Evolutionary conservation across 106 monocot species (phyloP).

Genomic region (Triglochin maritima): DNA sequence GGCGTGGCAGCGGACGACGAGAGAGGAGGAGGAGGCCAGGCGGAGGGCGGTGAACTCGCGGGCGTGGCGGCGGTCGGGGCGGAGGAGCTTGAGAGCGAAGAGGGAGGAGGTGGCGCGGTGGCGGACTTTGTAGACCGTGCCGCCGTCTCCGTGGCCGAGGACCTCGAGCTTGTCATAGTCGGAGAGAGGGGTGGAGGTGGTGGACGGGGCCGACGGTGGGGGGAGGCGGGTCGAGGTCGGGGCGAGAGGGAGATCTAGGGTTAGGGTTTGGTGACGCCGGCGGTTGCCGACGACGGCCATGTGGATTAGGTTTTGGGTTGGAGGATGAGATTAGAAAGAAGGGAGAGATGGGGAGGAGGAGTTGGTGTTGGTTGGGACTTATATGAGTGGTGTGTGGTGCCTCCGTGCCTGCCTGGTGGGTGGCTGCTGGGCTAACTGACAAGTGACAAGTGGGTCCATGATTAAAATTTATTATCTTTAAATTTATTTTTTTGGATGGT

Average conservation of each 20-base stretch:
- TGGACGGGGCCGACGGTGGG: slow-evolving; percentile 3
- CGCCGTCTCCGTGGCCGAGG: slow-evolving; percentile 82
- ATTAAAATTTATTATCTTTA: too few species aligned
- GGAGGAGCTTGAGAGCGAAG: slow-evolving; percentile 66
- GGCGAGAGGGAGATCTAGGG: neutral
- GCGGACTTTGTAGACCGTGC: slow-evolving; percentile 78
- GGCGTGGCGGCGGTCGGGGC: slow-evolving; percentile 12
- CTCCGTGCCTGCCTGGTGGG: too few species aligned
- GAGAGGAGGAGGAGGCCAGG: slow-evolving; percentile 31
- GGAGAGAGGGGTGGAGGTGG: slow-evolving; percentile 8
- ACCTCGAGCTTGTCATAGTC: slow-evolving; percentile 67
- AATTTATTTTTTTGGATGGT: too few species aligned
- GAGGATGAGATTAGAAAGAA: neutral
- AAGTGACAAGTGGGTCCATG: too few species aligned
- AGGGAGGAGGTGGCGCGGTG: slow-evolving; percentile 35
- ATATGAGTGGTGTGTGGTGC: neutral
- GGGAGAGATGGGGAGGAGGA: neutral
- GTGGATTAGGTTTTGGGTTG: neutral
- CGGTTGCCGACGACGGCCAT: slow-evolving; percentile 38
- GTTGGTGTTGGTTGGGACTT: neutral
- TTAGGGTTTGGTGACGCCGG: slow-evolving; percentile 7
- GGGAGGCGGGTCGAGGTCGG: neutral
- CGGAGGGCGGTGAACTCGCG: slow-evolving; percentile 58
- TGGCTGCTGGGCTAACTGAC: too few species aligned
- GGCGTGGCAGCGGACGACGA: slow-evolving; percentile 30